phyloP scores from a whole-genome alignment of 2,329 filamentous ascomycete species.

The Fusarium udum region DNA sequence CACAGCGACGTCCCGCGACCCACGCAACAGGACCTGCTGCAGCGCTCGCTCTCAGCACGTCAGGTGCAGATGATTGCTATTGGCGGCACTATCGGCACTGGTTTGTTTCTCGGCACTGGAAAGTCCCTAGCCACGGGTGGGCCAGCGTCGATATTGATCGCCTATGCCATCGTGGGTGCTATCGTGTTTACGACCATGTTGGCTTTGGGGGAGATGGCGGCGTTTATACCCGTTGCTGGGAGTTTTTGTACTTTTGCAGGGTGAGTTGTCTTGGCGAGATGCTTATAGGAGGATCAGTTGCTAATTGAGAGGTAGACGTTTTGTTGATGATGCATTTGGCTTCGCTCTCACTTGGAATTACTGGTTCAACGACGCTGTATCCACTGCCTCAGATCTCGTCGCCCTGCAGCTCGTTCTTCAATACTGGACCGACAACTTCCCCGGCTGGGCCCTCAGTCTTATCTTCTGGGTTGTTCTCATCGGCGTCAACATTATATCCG shows the following conservation, averaged over 20 bases:
- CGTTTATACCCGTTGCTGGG: constrained; percentile 61
- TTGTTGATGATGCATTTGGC: constrained; percentile 63
- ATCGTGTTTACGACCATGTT: constrained; percentile 70
- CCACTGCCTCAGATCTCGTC: constrained; percentile 66
- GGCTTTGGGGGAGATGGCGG: constrained; percentile 68
- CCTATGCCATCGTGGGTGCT: constrained; percentile 64
- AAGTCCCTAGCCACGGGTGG: constrained; percentile 68
- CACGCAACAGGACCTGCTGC: constrained; percentile 56
- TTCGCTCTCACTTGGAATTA: constrained; percentile 68
- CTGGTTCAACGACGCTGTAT: constrained; percentile 72
- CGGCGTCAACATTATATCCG: constrained; percentile 48
- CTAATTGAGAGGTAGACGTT: constrained; percentile 47
- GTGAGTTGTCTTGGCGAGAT: constrained; percentile 40
- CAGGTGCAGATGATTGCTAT: constrained; percentile 76
- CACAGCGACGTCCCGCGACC: constrained; percentile 15
- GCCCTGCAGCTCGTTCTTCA: constrained; percentile 61
- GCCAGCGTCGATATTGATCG: constrained; percentile 66
- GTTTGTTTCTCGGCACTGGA: constrained; percentile 70
- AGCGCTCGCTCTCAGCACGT: constrained; percentile 65
- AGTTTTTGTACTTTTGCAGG: constrained; percentile 62
- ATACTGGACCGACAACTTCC: constrained; percentile 71
- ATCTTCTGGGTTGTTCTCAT: constrained; percentile 69
- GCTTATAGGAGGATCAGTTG: not conserved
- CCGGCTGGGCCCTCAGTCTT: constrained; percentile 69
- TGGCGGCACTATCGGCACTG: constrained; percentile 67